Evolutionary conservation across 192 early-diverging fungal genomes (phyloP).

Genomic region (Entomortierella lignicola): DNA sequence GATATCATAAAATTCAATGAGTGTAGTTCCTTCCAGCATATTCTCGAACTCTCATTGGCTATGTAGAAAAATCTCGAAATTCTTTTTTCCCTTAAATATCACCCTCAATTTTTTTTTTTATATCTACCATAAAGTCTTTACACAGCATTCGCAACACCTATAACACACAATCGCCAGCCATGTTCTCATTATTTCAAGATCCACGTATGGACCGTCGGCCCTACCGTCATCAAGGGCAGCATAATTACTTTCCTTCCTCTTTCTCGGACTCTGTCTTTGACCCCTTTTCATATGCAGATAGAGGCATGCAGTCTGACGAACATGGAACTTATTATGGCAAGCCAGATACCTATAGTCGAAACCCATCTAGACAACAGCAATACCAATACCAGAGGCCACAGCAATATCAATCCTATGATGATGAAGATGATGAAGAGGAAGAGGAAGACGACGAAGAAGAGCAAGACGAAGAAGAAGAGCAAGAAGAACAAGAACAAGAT

Average conservation of each 20-base stretch:
- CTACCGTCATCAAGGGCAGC: conserved; percentile 12
- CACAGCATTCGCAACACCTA: no score
- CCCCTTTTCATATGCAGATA: conserved; percentile 3
- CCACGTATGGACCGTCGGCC: neutral
- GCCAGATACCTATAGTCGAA: neutral
- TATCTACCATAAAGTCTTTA: no score
- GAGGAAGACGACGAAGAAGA: conserved; percentile 1
- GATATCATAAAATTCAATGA: no score
- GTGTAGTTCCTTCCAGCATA: conserved; percentile 4
- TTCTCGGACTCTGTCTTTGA: conserved; percentile 31
- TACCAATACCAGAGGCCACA: neutral
- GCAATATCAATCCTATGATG: neutral
- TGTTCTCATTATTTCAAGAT: conserved; percentile 26
- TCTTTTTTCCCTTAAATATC: no score
- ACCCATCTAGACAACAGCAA: conserved; percentile 10
- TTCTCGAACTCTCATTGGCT: conserved; percentile 10
- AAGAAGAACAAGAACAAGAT: conserved; percentile 5
- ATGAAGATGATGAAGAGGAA: neutral
- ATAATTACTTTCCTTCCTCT: conserved; percentile 40
- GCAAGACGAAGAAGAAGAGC: neutral
- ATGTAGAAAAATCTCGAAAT: neutral
- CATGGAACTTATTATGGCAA: neutral
- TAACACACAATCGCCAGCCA: neutral
- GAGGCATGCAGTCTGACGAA: neutral
- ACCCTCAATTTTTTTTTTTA: no score